These are phyloP conservation scores for Boletus subcaerulescens DNA, from an alignment of 768 basidiomycete species.

Conservation along the genomic window DNA sequence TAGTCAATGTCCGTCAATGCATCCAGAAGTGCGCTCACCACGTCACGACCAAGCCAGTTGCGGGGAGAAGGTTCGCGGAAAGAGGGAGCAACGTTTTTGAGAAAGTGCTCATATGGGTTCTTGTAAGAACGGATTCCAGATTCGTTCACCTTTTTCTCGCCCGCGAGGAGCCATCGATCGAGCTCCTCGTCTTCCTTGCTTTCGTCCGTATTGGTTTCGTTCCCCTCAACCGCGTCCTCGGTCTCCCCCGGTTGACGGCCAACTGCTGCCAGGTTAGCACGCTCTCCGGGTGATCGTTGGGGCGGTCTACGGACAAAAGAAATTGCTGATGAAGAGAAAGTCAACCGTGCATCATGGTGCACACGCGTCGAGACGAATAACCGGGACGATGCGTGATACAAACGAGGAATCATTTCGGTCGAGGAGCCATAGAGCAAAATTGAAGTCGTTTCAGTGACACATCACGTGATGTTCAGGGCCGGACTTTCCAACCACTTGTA, in stretches of 20 bases:
- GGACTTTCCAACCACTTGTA: not conserved
- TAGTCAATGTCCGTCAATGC: not conserved
- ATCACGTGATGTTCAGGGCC: slow-evolving; percentile 29
- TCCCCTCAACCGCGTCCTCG: slow-evolving; percentile 6
- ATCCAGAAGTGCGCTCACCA: slow-evolving; percentile 42
- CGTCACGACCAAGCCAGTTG: slow-evolving; percentile 60
- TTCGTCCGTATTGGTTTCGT: not conserved
- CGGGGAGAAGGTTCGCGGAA: slow-evolving; percentile 38
- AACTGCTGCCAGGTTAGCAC: not conserved
- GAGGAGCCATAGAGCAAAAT: slow-evolving; percentile 11
- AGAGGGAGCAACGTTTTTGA: slow-evolving; percentile 15
- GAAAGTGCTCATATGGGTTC: slow-evolving; percentile 18
- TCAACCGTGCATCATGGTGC: slow-evolving; percentile 9
- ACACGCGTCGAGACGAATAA: slow-evolving; percentile 7
- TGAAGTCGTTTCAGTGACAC: slow-evolving; percentile 1
- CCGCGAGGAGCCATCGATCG: slow-evolving; percentile 15
- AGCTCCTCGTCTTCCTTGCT: slow-evolving; percentile 12
- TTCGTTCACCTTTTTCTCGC: slow-evolving; percentile 15
- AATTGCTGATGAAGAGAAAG: slow-evolving; percentile 22
- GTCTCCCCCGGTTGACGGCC: not conserved
- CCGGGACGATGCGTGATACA: slow-evolving; percentile 14
- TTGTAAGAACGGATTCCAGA: slow-evolving; percentile 16
- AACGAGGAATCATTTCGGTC: slow-evolving; percentile 22
- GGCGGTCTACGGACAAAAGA: slow-evolving; percentile 9
- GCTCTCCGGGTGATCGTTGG: slow-evolving; percentile 5